Base-by-base conservation (phyloP, 768 basidiomycete genomes). In the Hericium rajendrae region DNA sequence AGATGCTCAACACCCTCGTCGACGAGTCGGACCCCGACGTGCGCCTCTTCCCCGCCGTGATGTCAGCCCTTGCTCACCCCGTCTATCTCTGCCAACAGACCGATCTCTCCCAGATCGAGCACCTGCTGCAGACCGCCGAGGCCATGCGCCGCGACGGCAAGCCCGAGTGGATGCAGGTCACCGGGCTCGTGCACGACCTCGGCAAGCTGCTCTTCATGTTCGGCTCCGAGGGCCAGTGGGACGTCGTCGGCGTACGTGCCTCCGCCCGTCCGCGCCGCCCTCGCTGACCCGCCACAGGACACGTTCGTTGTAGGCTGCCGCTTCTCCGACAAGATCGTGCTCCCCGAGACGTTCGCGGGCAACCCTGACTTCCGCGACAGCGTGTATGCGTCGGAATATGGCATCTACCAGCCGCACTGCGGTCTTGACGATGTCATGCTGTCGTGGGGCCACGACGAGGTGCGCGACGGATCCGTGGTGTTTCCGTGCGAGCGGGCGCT, bases 21-120 rank as follows among this genome's bases (percentile, higher is more conserved):
- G 91, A 94, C 68, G 91, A 94, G 61, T 91, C 89, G 8, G 93
- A 95, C 70, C 93, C 93, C 54, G 93, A 91, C 66, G 89, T 88
- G 57, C 50, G 73, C 63, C 51, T 48, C 37, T 28, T 11, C 60
- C 22, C 43, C 51, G 53, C 46, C 28, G 39, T 46, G 46, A 41
- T 2, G 4, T 18, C 43, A 6, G 8, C 43, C 9, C 10, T 5
- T 46, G n/a, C 41, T 43, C 16, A 22, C 37, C 13, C 48, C 16
- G n/a, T n/a, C 18, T 48, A 16, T 32, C 38, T 53, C 38, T 18
- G 54, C 51, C 62, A 8, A 8, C 66, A 90, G 88, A 88, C 88
- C 2, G 76, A 73, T 61, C 70, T 89, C 28, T 84, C 89, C 38
- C 92, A 95, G 72, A 93, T 95, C 37, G 89, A 93, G 64, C 93